Evolutionary conservation across 148 eudicot genomes (phyloP).

Genomic region (Rhododendron kiyosumense): DNA sequence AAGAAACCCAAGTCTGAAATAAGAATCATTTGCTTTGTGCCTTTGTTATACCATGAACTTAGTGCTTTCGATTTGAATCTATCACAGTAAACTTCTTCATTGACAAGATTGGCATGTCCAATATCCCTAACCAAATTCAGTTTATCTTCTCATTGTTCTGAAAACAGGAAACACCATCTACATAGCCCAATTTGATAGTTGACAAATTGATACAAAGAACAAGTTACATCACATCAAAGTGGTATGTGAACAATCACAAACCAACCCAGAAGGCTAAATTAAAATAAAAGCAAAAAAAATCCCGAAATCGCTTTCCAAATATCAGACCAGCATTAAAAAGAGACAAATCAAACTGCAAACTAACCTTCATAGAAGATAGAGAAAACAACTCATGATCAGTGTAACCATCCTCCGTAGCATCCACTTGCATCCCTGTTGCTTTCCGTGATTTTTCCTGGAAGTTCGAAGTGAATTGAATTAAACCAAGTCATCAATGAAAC

Average conservation of each 20-base stretch:
- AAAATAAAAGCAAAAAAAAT: background rate
- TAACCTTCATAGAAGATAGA: conserved; percentile 76
- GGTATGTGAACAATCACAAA: background rate
- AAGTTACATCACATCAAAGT: background rate
- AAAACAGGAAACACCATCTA: background rate
- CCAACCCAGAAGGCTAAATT: background rate
- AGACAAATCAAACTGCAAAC: conserved; percentile 10
- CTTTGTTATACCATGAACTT: background rate
- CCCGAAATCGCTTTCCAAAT: background rate
- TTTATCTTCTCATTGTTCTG: background rate
- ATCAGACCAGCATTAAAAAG: background rate
- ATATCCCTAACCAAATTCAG: background rate
- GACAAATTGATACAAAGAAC: background rate
- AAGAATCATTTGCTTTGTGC: background rate
- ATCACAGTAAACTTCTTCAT: background rate
- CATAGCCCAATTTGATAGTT: background rate
- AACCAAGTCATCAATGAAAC: background rate
- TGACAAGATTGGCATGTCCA: background rate
- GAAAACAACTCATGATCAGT: conserved; percentile 75
- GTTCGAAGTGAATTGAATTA: conserved; percentile 5
- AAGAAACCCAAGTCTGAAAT: background rate
- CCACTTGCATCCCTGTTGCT: conserved; percentile 70
- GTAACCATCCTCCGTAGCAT: conserved; percentile 72
- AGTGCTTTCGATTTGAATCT: background rate
- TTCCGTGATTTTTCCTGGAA: conserved; percentile 85